Evolutionary conservation across 352 stramenopile genomes (phyloP).

Genomic region (Halophytophthora batemanensis): DNA sequence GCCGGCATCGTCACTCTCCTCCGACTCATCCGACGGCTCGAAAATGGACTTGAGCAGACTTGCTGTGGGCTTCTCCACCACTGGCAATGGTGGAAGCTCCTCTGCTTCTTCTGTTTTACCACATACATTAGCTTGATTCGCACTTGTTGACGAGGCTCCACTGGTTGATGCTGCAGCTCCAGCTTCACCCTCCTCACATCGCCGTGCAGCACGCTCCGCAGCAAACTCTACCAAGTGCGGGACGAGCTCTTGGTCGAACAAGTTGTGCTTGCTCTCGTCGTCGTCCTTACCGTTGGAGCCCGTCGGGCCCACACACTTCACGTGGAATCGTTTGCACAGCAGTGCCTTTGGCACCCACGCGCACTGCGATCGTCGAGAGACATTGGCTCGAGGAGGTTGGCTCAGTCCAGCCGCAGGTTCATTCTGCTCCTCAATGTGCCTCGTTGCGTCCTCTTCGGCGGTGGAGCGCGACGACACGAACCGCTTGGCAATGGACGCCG

Average conservation of each 20-base stretch:
- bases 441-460: constrained; percentile 4
- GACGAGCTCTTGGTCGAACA: constrained; percentile 74
- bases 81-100: constrained; percentile 37
- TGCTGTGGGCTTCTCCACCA: constrained; percentile 35
- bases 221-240: constrained; percentile 69
- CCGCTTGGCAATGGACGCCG: constrained; percentile 77
- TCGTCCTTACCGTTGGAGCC: constrained; percentile 16
- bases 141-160: neutral
- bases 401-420: neutral
- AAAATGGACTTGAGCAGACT: constrained; percentile 82
- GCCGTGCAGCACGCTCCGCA: constrained; percentile 25
- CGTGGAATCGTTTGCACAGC: constrained; percentile 81
- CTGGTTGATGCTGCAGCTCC: neutral
- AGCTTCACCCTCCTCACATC: neutral
- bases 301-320: constrained; percentile 52
- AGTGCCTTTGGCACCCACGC: constrained; percentile 64
- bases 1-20: constrained; percentile 40
- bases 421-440: constrained; percentile 1
- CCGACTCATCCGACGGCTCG: constrained; percentile 63
- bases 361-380: constrained; percentile 46
- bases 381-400: constrained; percentile 16
- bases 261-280: constrained; percentile 28
- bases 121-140: neutral
- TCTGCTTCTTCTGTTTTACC: constrained; percentile 7
- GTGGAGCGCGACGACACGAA: constrained; percentile 54